phyloP scores from a whole-genome alignment of 805 yeast genomes.

The Metschnikowia orientalis region DNA sequence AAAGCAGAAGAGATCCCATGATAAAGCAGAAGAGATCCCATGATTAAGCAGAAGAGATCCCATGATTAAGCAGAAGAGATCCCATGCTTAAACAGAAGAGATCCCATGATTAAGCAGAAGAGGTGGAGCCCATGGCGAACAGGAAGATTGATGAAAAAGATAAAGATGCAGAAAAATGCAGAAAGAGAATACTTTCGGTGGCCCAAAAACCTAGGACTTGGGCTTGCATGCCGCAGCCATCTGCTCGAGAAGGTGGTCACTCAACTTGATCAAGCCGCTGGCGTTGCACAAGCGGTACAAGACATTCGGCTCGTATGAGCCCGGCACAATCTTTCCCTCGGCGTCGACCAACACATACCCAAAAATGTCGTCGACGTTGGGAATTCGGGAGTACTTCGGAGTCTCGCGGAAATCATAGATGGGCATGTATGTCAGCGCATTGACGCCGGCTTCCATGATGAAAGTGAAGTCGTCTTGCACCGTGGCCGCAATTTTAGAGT shows the following conservation, averaged over 20 bases:
- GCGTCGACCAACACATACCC: conserved; percentile 64
- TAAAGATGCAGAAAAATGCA: too few species aligned
- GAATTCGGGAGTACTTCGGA: conserved; percentile 61
- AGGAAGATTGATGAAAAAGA: too few species aligned
- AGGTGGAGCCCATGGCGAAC: too few species aligned
- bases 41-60: too few species aligned
- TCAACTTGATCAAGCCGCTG: conserved; percentile 16
- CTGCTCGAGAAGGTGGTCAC: conserved; percentile 16
- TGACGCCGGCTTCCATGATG: conserved; percentile 51
- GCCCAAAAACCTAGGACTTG: too few species aligned
- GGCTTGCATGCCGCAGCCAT: conserved; percentile 15
- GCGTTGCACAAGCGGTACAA: conserved; percentile 51
- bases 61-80: too few species aligned
- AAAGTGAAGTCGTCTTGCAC: conserved; percentile 44
- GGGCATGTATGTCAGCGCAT: conserved; percentile 56
- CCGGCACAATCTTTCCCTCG: conserved; percentile 50
- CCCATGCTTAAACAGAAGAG: too few species aligned
- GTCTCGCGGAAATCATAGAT: conserved; percentile 64
- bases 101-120: too few species aligned
- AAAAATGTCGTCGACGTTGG: conserved; percentile 64
- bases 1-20: too few species aligned
- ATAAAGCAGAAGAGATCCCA: too few species aligned
- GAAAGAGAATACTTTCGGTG: too few species aligned
- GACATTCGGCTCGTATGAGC: conserved; percentile 52
- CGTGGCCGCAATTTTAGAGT: conserved; percentile 24